These are phyloP conservation scores for Oryza australiensis DNA, from an alignment of 176 grass and related monocot genomes.

Conservation along the genomic window DNA sequence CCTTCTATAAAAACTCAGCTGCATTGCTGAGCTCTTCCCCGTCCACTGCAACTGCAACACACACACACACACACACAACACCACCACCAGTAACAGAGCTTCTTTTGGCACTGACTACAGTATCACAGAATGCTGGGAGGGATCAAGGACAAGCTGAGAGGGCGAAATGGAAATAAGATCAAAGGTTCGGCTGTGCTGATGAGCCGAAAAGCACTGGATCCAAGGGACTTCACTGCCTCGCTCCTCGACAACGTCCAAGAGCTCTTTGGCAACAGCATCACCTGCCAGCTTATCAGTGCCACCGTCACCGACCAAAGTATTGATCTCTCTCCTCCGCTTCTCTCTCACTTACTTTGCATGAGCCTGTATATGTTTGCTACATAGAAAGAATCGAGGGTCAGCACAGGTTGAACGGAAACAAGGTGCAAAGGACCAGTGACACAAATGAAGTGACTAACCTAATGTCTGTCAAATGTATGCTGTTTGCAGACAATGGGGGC, in stretches of 20 bases:
- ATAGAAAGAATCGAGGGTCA: not conserved
- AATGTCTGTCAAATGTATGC: not conserved
- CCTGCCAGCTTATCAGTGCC: constrained; percentile 75
- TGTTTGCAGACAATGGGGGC: constrained; percentile 43
- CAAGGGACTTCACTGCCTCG: constrained; percentile 62
- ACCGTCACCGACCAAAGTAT: constrained; percentile 56
- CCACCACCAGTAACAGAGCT: too few relatives aligned
- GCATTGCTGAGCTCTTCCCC: too few relatives aligned
- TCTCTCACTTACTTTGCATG: not conserved
- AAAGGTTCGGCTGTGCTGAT: constrained; percentile 63
- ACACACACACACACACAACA: too few relatives aligned
- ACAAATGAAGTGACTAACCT: not conserved
- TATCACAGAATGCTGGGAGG: constrained; percentile 17
- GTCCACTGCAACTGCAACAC: too few relatives aligned
- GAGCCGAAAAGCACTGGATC: constrained; percentile 67
- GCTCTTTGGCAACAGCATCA: constrained; percentile 52
- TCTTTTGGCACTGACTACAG: not conserved
- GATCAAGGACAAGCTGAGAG: constrained; percentile 28
- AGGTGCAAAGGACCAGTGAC: not conserved
- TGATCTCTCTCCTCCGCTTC: not conserved
- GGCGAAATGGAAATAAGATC: constrained; percentile 20
- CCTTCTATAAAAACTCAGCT: too few relatives aligned
- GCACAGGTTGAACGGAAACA: not conserved
- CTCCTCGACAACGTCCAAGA: constrained; percentile 60
- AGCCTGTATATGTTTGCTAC: not conserved